Conservation (phyloP, 306 rosid genomes). For the Canavalia ensiformis region DNA sequence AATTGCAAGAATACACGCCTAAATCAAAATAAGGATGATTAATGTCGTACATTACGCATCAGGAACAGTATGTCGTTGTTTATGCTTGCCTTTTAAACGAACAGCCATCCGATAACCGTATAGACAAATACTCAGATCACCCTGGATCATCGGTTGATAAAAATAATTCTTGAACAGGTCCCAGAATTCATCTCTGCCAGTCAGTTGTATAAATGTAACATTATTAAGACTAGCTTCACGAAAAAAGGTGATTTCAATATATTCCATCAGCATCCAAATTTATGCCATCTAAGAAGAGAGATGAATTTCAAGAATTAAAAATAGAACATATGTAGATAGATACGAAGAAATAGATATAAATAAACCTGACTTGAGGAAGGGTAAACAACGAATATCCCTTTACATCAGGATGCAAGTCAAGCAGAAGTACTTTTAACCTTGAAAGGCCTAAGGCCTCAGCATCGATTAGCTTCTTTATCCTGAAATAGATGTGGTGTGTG, state of each 20-base stretch:
- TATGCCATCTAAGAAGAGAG: not conserved
- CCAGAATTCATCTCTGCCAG: slow-evolving; percentile 94
- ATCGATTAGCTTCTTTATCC: slow-evolving; percentile 91
- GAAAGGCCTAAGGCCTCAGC: slow-evolving; percentile 85
- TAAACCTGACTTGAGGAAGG: slow-evolving; percentile 98
- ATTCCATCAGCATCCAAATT: slow-evolving; percentile 3
- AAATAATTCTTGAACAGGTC: slow-evolving; percentile 80
- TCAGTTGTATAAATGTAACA: not conserved
- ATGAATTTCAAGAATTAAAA: not conserved
- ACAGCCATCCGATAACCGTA: slow-evolving; percentile 60
- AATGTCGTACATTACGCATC: slow-evolving; percentile 14
- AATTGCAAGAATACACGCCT: not conserved
- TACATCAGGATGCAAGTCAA: slow-evolving; percentile 81
- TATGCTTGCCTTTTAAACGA: slow-evolving; percentile 57
- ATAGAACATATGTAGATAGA: not conserved
- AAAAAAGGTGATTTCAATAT: slow-evolving; percentile 4
- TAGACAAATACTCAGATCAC: slow-evolving; percentile 69
- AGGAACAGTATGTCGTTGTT: slow-evolving; percentile 37
- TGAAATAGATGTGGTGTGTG: slow-evolving; percentile 38
- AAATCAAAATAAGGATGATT: slow-evolving; percentile 17
- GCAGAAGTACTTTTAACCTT: slow-evolving; percentile 71
- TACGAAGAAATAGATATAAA: not conserved
- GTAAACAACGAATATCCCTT: slow-evolving; percentile 89
- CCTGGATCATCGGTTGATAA: slow-evolving; percentile 66
- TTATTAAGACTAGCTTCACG: not conserved